phyloP scores from a whole-genome alignment of 495 filamentous ascomycete genomes.

The Penicillium steckii region DNA sequence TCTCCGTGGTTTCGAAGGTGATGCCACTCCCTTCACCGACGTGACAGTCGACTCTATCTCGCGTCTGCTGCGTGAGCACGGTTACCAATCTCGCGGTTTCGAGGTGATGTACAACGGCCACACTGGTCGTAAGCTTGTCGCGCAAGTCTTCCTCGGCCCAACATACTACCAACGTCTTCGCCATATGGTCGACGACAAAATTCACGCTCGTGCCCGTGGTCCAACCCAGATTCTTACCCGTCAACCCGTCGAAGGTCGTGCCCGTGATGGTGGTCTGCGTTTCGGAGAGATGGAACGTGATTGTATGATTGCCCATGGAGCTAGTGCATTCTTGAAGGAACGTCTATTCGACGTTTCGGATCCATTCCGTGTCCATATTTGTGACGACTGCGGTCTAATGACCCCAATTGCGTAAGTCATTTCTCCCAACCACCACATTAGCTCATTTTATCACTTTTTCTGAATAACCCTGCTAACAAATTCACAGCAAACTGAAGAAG shows the following conservation, averaged over 20 bases:
- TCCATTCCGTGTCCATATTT: conserved; percentile 97
- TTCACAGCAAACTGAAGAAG: conserved; percentile 82
- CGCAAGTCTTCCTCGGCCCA: conserved; percentile 94
- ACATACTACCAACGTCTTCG: conserved; percentile 99
- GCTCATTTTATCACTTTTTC: not conserved
- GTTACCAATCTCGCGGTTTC: conserved; percentile 95
- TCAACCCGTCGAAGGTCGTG: conserved; percentile 98
- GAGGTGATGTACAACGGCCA: conserved; percentile 99
- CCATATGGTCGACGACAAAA: conserved; percentile 99
- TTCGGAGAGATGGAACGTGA: conserved; percentile 99
- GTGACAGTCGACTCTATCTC: conserved; percentile 96
- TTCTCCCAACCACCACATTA: not conserved
- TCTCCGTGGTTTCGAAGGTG: conserved; percentile 87
- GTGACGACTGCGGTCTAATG: conserved; percentile 98
- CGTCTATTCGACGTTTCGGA: conserved; percentile 95
- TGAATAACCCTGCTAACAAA: conserved; percentile 19
- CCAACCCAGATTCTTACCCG: conserved; percentile 96
- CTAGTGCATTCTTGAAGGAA: conserved; percentile 95
- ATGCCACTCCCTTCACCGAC: conserved; percentile 97
- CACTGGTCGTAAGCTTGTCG: conserved; percentile 86
- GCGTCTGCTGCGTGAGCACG: conserved; percentile 79
- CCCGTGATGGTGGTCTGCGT: conserved; percentile 93
- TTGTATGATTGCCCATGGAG: conserved; percentile 99
- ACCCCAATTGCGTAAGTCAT: conserved; percentile 93
- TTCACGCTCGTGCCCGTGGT: conserved; percentile 92